A percentile compares a stretch with the other conserved stretches of the same genome.
These are phyloP conservation scores for Penicillium frequentans DNA, from an alignment of 2,329 filamentous ascomycete genomes.

Conservation along the genomic window DNA sequence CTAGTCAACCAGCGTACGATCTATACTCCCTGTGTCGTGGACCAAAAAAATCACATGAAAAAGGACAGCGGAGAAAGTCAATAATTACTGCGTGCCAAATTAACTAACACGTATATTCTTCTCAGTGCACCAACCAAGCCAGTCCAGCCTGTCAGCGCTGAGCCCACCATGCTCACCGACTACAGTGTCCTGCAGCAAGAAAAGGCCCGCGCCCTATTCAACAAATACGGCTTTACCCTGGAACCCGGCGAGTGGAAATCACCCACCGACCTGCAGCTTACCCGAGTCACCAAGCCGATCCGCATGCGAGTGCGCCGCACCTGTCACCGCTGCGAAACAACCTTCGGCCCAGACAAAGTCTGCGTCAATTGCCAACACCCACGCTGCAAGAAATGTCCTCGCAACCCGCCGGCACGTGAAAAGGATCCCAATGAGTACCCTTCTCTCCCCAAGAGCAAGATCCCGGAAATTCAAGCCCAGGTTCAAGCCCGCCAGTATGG, in stretches of 20 bases:
- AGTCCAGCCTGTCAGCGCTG: conserved; percentile 9
- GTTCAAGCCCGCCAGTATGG: conserved; percentile 45
- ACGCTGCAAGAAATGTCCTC: conserved; percentile 77
- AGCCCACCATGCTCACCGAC: conserved; percentile 27
- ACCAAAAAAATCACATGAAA: neutral
- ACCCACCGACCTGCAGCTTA: conserved; percentile 33
- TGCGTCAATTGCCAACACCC: conserved; percentile 76
- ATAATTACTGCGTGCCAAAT: neutral
- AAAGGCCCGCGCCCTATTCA: conserved; percentile 46
- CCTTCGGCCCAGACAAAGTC: conserved; percentile 70
- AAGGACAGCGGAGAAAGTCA: neutral
- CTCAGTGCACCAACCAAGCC: conserved; percentile 2
- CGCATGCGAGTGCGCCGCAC: conserved; percentile 53
- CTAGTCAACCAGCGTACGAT: conserved; percentile 22
- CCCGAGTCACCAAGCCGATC: conserved; percentile 47
- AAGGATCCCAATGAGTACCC: conserved; percentile 54
- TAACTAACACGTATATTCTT: neutral
- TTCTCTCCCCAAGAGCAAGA: conserved; percentile 38
- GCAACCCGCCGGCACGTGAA: conserved; percentile 68
- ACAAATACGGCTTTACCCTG: conserved; percentile 48
- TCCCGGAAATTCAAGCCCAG: conserved; percentile 27
- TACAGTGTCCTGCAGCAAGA: conserved; percentile 44
- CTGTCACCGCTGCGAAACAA: conserved; percentile 77
- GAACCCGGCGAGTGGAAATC: conserved; percentile 45
- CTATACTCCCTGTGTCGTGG: neutral